Evolutionary conservation across 2,329 filamentous ascomycete species (phyloP).

Genomic region (Xylariaceae sp.): DNA sequence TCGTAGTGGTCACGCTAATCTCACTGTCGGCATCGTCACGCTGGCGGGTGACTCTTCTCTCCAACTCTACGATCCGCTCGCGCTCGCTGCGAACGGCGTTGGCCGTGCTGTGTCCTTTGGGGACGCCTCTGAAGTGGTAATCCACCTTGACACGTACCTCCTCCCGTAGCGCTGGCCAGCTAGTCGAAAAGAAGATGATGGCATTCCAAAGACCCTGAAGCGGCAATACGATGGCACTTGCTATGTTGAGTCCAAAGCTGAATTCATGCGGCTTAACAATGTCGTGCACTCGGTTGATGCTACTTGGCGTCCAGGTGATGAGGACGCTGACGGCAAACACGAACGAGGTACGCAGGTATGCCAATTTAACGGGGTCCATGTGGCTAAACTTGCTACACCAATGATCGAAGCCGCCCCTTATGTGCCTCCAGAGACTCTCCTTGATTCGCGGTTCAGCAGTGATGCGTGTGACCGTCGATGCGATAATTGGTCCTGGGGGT

Average conservation of each 20-base stretch:
- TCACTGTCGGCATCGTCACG: slow-evolving; percentile 26
- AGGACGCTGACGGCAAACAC: slow-evolving; percentile 67
- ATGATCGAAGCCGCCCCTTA: slow-evolving; percentile 32
- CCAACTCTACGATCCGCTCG: slow-evolving; percentile 37
- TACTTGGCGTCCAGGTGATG: slow-evolving; percentile 70
- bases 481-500: slow-evolving; percentile 30
- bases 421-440: slow-evolving; percentile 21
- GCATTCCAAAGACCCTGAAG: slow-evolving; percentile 84
- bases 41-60: slow-evolving; percentile 28
- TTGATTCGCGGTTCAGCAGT: slow-evolving; percentile 37
- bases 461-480: slow-evolving; percentile 41
- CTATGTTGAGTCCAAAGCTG: slow-evolving; percentile 71
- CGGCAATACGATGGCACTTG: slow-evolving; percentile 74
- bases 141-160: slow-evolving; percentile 34
- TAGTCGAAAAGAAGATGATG: slow-evolving; percentile 76
- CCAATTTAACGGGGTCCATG: slow-evolving; percentile 65
- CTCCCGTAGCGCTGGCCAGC: slow-evolving; percentile 51
- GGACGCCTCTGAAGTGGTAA: slow-evolving; percentile 33
- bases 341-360: slow-evolving; percentile 66
- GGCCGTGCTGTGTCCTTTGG: slow-evolving; percentile 37
- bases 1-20: slow-evolving; percentile 26
- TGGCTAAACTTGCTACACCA: slow-evolving; percentile 44
- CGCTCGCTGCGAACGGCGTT: slow-evolving; percentile 39
- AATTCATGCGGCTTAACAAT: slow-evolving; percentile 60
- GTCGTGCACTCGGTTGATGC: slow-evolving; percentile 76